Base-by-base conservation (phyloP, 306 rosid genomes). In the Citrullus mucosospermus region DNA sequence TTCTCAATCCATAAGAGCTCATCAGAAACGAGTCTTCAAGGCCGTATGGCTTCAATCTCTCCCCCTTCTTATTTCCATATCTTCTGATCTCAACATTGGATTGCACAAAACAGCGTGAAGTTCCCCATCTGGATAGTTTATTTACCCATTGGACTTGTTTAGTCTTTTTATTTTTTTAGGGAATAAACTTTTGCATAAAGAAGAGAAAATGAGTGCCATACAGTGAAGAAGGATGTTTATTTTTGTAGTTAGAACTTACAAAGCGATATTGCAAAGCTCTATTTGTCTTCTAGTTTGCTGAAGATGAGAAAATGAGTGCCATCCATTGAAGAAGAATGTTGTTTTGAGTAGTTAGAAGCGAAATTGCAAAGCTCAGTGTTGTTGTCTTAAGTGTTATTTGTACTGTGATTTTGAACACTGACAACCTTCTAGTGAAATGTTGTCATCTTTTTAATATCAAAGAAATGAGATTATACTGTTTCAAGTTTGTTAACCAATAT, bases 11-110 rank as follows among this genome's bases (percentile, higher is more conserved):
- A 84, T 92, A 36, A 87, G 80, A 44, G 99, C 97, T 63, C 99
- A 96, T 80, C 91, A 91, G 76, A 96, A 96, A 88, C 96, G 99
- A 8, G 98, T 96, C 41, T 91, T 96, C 87, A 89, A 85, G 86
- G 98, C 99, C n/a, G 80, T 86, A 76, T 92, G 97, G 97, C 99
- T 92, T 76, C 84, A 84, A 56, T 92, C 99, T 38, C 6, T 83
- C 75, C 97, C 98, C 3, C 91, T 92, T 77, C 90, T 96, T 41
- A 68, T 96, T 70, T 96, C 99, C 69, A 92, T 92, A 88, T 96
- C 99, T 41, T 96, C 99, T 53, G 99, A 96, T 84, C 85, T 96
- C 74, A 85, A 90, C 84, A 81, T 96, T 81, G 99, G 93, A 68
- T 62, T 96, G 73, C 97, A 96, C 87, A 93, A 93, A 80, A 80